phyloP scores from a whole-genome alignment of 352 stramenopile genomes.

The Phytophthora multivora region DNA sequence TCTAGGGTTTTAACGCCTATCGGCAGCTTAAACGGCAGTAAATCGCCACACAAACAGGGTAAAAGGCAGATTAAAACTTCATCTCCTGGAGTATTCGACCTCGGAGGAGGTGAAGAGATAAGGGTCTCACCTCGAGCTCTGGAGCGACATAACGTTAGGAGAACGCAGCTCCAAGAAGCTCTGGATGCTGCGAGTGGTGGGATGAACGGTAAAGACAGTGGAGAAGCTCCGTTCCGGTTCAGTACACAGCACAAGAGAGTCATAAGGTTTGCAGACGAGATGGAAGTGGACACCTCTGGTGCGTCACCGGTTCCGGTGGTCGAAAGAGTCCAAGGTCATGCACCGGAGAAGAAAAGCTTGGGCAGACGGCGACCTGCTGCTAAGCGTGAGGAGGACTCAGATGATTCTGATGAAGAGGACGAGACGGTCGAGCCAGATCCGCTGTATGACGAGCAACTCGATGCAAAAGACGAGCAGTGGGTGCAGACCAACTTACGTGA shows the following conservation, averaged over 20 bases:
- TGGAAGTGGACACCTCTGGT: constrained; percentile 4
- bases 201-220: constrained; percentile 9
- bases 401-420: constrained; percentile 14
- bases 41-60: background rate
- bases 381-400: constrained; percentile 4
- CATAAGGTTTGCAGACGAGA: constrained; percentile 20
- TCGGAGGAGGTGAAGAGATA: constrained; percentile 34
- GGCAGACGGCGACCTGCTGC: constrained; percentile 13
- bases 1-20: constrained; percentile 37
- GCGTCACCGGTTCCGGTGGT: constrained; percentile 22
- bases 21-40: constrained; percentile 17
- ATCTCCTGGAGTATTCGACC: constrained; percentile 22
- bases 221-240: constrained; percentile 59
- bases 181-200: constrained; percentile 35
- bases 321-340: constrained; percentile 31
- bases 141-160: constrained; percentile 40
- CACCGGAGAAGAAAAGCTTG: constrained; percentile 39
- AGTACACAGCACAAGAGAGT: constrained; percentile 10
- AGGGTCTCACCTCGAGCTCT: constrained; percentile 45
- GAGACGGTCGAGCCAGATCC: constrained; percentile 45
- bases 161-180: constrained; percentile 49
- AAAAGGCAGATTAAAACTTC: constrained; percentile 4
- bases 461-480: constrained; percentile 75
- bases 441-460: constrained; percentile 67
- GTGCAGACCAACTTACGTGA: constrained; percentile 68